Evolutionary conservation across 1,284 basidiomycete species (phyloP).

Genomic region (Trichosporon sp.): DNA sequence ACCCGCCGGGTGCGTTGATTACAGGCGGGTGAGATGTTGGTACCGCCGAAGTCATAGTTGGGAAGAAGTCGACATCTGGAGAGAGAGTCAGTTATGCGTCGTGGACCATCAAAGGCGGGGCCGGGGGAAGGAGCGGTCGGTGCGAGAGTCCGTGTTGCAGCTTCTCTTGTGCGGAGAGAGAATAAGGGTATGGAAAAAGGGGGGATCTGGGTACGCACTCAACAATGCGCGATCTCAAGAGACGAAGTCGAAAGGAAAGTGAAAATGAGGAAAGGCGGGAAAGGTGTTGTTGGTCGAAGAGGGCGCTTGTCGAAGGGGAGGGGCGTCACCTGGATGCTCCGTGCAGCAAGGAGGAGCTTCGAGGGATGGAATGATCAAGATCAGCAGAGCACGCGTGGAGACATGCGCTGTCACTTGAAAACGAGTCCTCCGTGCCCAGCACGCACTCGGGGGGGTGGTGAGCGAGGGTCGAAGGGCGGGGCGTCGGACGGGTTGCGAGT

Average conservation of each 20-base stretch:
- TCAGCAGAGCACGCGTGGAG: conserved; percentile 9
- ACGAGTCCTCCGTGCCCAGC: neutral
- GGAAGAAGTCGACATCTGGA: conserved; percentile 6
- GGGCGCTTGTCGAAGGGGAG: conserved; percentile 1
- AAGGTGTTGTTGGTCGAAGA: neutral
- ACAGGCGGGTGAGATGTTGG: conserved; percentile 22
- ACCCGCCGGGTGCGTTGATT: conserved; percentile 25
- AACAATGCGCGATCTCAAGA: conserved; percentile 18
- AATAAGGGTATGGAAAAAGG: neutral
- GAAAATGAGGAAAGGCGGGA: neutral
- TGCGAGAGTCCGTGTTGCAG: neutral
- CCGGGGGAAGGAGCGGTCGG: neutral
- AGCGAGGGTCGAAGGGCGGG: neutral
- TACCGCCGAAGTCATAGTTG: conserved; percentile 16
- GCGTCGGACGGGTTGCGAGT: neutral
- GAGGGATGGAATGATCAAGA: conserved; percentile 5
- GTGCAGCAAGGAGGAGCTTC: conserved; percentile 5
- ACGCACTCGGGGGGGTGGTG: neutral
- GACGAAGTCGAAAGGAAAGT: conserved; percentile 4
- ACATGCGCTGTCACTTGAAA: conserved; percentile 16
- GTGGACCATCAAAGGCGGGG: neutral
- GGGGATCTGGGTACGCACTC: conserved; percentile 2
- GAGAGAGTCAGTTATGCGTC: neutral
- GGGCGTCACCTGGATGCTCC: conserved; percentile 20
- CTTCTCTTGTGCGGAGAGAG: neutral